A percentile compares a stretch with the other conserved stretches of the same genome.
phyloP scores from a whole-genome alignment of 805 yeast genomes.

The Saccharomycopsis fodiens region DNA sequence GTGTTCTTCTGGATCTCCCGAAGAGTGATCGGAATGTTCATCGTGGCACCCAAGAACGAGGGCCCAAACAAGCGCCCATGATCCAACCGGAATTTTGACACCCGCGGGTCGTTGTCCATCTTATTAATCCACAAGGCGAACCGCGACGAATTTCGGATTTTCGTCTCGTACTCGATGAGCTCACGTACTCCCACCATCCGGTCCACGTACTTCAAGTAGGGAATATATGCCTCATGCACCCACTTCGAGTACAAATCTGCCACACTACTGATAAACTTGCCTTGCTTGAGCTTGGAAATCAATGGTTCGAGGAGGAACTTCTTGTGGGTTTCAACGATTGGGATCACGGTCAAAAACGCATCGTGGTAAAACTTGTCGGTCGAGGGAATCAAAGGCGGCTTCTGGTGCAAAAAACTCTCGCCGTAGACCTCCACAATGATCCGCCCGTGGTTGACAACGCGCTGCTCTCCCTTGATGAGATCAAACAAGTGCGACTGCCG shows the following conservation, averaged over 20 bases:
- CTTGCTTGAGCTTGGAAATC: slow-evolving; percentile 50
- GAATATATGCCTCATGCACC: slow-evolving; percentile 48
- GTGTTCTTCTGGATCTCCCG: slow-evolving; percentile 48
- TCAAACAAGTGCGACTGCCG: slow-evolving; percentile 74
- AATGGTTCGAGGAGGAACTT: slow-evolving; percentile 50
- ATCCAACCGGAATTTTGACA: slow-evolving; percentile 35
- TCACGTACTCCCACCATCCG: slow-evolving; percentile 54
- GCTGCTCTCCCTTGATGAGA: slow-evolving; percentile 61
- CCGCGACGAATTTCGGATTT: slow-evolving; percentile 29
- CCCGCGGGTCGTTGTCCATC: slow-evolving; percentile 41
- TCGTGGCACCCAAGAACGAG: slow-evolving; percentile 47
- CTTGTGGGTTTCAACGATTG: slow-evolving; percentile 49
- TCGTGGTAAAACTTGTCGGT: slow-evolving; percentile 51
- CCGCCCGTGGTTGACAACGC: slow-evolving; percentile 57
- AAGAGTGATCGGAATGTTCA: slow-evolving; percentile 55
- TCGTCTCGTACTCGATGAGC: slow-evolving; percentile 40
- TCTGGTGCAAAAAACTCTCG: slow-evolving; percentile 30
- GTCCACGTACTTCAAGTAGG: slow-evolving; percentile 53
- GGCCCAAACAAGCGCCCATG: slow-evolving; percentile 50
- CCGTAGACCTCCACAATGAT: slow-evolving; percentile 57
- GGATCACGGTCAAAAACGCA: slow-evolving; percentile 50
- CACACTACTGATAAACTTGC: slow-evolving; percentile 57
- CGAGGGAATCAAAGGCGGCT: slow-evolving; percentile 38
- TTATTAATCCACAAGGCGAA: slow-evolving; percentile 53
- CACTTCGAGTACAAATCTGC: slow-evolving; percentile 59